A percentile compares a stretch with the other conserved stretches of the same genome.
These are phyloP conservation scores for Colletotrichum chrysophilum DNA, from an alignment of 2,329 filamentous ascomycete species.

Conservation along the genomic window DNA sequence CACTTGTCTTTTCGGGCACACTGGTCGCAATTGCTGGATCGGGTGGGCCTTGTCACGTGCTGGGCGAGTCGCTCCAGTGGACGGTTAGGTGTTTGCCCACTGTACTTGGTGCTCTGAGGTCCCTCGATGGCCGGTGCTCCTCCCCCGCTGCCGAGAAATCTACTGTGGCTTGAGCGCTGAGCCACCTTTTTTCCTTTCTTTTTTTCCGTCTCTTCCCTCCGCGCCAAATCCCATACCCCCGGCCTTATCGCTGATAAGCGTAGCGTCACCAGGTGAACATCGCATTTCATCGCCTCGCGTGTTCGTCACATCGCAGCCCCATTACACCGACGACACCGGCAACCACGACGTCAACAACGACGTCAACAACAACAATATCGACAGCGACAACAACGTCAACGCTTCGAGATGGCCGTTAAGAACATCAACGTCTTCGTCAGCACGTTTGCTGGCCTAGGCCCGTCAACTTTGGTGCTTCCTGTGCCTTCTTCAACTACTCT, in stretches of 20 bases:
- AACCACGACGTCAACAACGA: too few relatives aligned
- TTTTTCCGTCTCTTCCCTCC: not conserved
- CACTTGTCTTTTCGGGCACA: not conserved
- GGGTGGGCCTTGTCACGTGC: not conserved
- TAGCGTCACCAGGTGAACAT: not conserved
- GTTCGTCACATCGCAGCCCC: not conserved
- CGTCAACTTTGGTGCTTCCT: slow-evolving; percentile 82
- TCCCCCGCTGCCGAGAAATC: not conserved
- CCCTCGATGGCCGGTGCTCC: not conserved
- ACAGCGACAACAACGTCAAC: not conserved
- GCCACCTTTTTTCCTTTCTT: not conserved
- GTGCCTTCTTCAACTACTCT: slow-evolving; percentile 69
- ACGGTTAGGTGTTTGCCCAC: not conserved
- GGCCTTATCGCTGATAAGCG: not conserved
- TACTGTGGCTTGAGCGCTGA: not conserved
- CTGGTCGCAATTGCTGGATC: not conserved
- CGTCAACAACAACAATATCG: not conserved
- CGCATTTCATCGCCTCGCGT: not conserved
- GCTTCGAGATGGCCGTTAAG: slow-evolving; percentile 53
- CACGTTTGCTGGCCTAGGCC: slow-evolving; percentile 80
- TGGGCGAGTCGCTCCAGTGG: not conserved
- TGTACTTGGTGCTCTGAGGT: not conserved
- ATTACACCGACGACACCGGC: not conserved
- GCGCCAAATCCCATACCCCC: not conserved
- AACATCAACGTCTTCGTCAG: slow-evolving; percentile 84